Percentiles rank a stretch among this genome's conserved stretches.
phyloP scores from a whole-genome alignment of 768 basidiomycete species.

The Auricularia sp. region DNA sequence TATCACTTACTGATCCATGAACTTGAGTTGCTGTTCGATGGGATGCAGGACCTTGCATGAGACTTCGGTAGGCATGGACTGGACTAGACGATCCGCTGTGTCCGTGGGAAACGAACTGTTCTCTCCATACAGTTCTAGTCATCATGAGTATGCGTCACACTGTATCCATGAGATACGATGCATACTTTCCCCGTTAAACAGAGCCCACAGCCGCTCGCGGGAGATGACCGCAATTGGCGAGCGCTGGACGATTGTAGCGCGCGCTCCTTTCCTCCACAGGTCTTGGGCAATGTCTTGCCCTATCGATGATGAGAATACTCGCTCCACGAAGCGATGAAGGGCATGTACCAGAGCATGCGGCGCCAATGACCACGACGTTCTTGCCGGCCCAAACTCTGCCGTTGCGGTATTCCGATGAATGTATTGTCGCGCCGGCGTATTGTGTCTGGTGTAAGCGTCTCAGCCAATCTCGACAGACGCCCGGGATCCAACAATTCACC shows the following conservation, averaged over 20 bases:
- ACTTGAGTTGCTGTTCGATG: neutral
- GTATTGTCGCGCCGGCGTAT: neutral
- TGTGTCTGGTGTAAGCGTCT: too few species aligned
- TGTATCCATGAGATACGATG: neutral
- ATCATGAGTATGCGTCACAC: neutral
- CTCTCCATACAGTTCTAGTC: neutral
- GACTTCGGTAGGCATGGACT: neutral
- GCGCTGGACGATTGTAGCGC: constrained; percentile 1
- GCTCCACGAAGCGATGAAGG: neutral
- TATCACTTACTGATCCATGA: neutral
- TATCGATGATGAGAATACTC: neutral
- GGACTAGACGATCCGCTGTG: neutral
- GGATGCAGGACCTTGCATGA: neutral
- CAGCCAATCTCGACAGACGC: too few species aligned
- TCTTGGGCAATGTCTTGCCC: constrained; percentile 5
- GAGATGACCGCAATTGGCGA: neutral
- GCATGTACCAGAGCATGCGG: neutral
- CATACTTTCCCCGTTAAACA: neutral
- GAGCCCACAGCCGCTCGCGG: neutral
- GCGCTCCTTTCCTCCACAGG: neutral
- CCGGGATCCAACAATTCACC: neutral
- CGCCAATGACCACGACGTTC: constrained; percentile 1
- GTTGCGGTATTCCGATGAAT: neutral
- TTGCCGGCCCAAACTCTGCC: neutral
- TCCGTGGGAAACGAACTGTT: constrained; percentile 1